phyloP scores from a whole-genome alignment of 2,329 filamentous ascomycete genomes.

The Aspergillus viridinutans region DNA sequence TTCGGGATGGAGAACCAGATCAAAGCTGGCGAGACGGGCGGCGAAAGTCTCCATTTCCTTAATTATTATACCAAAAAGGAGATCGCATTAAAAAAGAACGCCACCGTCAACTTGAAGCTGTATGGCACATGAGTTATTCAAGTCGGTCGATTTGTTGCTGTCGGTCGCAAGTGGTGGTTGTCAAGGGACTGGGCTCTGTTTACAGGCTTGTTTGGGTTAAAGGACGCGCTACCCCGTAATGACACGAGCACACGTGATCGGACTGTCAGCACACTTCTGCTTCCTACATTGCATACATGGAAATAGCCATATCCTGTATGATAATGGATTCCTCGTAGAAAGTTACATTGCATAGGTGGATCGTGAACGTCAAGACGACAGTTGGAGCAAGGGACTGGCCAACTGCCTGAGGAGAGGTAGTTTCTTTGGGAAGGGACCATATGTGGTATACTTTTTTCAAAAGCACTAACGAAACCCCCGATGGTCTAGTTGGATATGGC shows the following conservation, averaged over 20 bases:
- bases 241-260: slow-evolving; percentile 13
- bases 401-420: no score
- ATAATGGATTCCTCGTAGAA: background rate
- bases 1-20: slow-evolving; percentile 54
- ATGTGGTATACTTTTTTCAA: accelerated
- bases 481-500: background rate
- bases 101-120: background rate
- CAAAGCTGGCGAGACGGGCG: slow-evolving; percentile 77
- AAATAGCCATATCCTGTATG: background rate
- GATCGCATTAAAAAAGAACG: background rate
- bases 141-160: background rate
- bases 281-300: background rate
- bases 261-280: background rate
- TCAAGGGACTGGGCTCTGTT: slow-evolving; percentile 11
- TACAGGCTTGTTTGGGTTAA: slow-evolving; percentile 21
- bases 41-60: slow-evolving; percentile 60
- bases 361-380: background rate
- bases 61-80: slow-evolving; percentile 16
- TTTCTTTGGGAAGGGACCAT: no score
- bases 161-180: background rate
- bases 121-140: background rate
- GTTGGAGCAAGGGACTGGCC: background rate
- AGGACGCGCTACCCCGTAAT: slow-evolving; percentile 15
- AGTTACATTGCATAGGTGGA: background rate
- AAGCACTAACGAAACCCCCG: background rate